phyloP scores from a whole-genome alignment of 2,329 filamentous ascomycete genomes.

The Chrysosporium queenslandicum region DNA sequence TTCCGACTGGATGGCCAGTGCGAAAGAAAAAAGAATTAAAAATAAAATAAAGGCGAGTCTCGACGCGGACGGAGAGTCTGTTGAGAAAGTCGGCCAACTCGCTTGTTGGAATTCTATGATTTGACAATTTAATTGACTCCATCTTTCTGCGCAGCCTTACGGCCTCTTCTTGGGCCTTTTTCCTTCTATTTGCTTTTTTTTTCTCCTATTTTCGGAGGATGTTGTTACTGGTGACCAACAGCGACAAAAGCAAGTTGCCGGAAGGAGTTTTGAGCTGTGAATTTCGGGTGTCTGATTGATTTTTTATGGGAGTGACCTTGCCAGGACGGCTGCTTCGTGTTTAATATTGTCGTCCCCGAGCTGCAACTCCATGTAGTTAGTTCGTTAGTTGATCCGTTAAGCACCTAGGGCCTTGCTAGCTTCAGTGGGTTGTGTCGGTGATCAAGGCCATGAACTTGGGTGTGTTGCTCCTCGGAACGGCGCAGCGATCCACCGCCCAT shows the following conservation, averaged over 20 bases:
- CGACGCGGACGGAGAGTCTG: not conserved
- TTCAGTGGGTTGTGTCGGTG: not conserved
- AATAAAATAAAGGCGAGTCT: not conserved
- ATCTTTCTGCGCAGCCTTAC: not conserved
- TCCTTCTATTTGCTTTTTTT: not conserved
- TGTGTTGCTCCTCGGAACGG: not conserved
- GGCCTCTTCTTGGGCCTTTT: not conserved
- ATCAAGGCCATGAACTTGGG: not conserved
- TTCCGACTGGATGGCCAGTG: not conserved
- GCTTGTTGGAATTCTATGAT: not conserved
- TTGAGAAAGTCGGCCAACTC: not conserved
- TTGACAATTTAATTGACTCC: not conserved
- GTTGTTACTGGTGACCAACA: not conserved
- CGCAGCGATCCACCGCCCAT: conserved; percentile 7
- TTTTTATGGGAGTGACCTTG: no score
- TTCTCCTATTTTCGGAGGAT: not conserved
- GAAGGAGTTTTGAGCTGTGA: not conserved
- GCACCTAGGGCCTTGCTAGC: no score
- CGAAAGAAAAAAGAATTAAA: not conserved
- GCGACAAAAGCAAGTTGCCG: not conserved
- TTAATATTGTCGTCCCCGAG: no score
- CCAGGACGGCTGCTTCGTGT: no score
- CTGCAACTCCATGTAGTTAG: no score
- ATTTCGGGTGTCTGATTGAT: not conserved
- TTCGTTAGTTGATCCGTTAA: no score